phyloP scores from a whole-genome alignment of 192 early-diverging fungal species.

The Backusella australiensis region DNA sequence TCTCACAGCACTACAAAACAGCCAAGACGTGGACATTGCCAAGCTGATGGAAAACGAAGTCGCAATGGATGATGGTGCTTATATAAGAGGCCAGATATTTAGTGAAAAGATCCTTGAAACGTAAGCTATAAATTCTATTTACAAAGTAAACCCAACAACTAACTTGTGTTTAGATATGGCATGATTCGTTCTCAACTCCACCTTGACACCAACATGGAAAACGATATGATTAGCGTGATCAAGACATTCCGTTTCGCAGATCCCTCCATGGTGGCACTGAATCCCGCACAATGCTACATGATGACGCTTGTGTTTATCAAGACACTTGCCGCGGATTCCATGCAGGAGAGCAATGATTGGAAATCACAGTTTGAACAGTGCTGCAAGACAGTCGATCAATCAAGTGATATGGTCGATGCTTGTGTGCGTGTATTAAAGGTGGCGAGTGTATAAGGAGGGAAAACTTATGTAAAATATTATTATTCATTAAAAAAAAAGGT shows the following conservation, averaged over 20 bases:
- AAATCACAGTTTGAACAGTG: conserved; percentile 27
- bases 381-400: conserved; percentile 31
- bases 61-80: conserved; percentile 9
- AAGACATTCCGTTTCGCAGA: conserved; percentile 36
- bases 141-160: background rate
- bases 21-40: background rate
- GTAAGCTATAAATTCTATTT: conserved; percentile 13
- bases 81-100: conserved; percentile 37
- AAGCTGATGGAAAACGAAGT: background rate
- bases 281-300: conserved; percentile 34
- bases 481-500: background rate
- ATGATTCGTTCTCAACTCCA: conserved; percentile 31
- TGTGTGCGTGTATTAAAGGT: conserved; percentile 38
- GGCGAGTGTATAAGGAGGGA: conserved; percentile 14
- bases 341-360: conserved; percentile 10
- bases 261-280: conserved; percentile 27
- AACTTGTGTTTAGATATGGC: conserved; percentile 13
- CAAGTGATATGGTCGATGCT: conserved; percentile 39
- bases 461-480: too few species aligned
- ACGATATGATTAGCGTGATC: conserved; percentile 36
- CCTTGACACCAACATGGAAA: conserved; percentile 26
- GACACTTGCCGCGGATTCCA: conserved; percentile 6
- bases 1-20: conserved; percentile 7
- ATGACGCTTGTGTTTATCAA: conserved; percentile 38
- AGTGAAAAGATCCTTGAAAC: conserved; percentile 40